Percentiles rank a stretch among this genome's conserved stretches.
Evolutionary conservation across 1,284 basidiomycete species (phyloP).

Genomic region (Sutorius eximius): DNA sequence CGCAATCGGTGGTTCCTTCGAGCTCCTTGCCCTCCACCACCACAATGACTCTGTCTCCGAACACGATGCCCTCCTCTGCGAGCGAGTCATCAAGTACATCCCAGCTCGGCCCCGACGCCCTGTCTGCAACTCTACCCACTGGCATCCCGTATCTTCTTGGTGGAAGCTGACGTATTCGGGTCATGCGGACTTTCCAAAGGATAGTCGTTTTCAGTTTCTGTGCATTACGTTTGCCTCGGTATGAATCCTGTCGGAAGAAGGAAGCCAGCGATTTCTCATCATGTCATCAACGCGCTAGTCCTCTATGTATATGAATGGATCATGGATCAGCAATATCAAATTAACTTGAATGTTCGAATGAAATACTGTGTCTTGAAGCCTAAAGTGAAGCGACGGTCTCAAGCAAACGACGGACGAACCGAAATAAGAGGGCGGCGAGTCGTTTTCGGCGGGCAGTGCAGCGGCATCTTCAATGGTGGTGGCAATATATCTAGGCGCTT

Average conservation of each 20-base stretch:
- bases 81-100: neutral
- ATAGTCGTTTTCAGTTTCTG: neutral
- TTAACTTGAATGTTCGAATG: neutral
- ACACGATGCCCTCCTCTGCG: neutral
- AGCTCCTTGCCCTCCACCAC: neutral
- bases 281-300: constrained; percentile 1
- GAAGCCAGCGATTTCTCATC: constrained; percentile 1
- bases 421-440: neutral
- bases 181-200: neutral
- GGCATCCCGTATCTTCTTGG: neutral
- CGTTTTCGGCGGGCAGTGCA: constrained; percentile 1
- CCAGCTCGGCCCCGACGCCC: neutral
- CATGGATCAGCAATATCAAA: constrained; percentile 1
- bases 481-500: neutral
- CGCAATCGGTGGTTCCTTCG: neutral
- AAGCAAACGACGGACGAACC: neutral
- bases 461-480: neutral
- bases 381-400: neutral
- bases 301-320: constrained; percentile 11
- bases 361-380: constrained; percentile 6
- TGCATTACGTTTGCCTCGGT: neutral
- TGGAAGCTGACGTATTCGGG: neutral
- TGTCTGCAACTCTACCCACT: neutral
- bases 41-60: neutral
- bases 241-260: neutral